Base-by-base conservation (phyloP, 202 grass and related monocot species). In the Hordeum pubiflorum region DNA sequence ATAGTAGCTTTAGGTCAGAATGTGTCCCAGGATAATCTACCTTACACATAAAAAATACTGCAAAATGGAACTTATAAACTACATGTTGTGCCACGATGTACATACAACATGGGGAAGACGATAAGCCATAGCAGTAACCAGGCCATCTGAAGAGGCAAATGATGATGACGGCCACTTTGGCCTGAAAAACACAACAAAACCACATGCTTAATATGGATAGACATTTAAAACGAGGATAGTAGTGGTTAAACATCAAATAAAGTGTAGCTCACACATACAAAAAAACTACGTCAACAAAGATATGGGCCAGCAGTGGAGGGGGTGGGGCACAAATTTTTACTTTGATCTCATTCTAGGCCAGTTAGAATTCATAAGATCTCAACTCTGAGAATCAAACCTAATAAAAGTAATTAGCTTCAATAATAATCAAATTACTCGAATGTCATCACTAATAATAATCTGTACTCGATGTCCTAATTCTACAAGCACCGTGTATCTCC, bases 121-220 rank as follows among this genome's bases (percentile, higher is more conserved):
- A 82, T 98, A 98, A 79, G 95, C 95, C 90, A 94, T 98, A 86
- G 95, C 92, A 88, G 95, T 98, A 85, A 98, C 91, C 80, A 94
- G 89, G 40, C 90, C 90, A 89, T 98, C 95, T 44, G 95, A 93
- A 87, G 92, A 94, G 44, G 90, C 90, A 88, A 98, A 98, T 85
- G 95, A 94, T 83, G 95, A 94, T 54, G 95, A 95, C n/a, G 95
- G 95, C 95, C 95, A 98, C 78, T 98, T 98, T 61, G 95, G 95
- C 88, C 95, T 98, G 94, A 58, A 86, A 94, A 89, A 81, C 23
- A 82, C 76, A 64, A 66, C 39, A 60, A 67, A 83, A 79, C 66
- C 40, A 69, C 57, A 58, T 29, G 24, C 27, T 72, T 69, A 77
- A 70, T 76, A 91, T 33, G 31, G 58, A 50, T 46, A 14, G 72